Base-by-base conservation (phyloP, 176 grass and related monocot species). In the Musa itinerans region DNA sequence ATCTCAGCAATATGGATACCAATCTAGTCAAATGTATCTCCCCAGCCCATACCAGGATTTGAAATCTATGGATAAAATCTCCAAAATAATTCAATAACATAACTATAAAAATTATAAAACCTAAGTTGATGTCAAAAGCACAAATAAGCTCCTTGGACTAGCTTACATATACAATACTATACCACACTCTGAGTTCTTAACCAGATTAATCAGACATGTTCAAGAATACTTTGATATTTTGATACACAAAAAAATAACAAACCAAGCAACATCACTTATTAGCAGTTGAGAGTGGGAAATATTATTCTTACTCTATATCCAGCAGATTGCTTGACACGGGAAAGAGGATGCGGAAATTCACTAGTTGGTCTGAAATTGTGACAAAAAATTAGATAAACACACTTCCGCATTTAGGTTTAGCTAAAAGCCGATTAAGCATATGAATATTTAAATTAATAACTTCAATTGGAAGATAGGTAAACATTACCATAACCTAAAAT, bases 281-380 rank as follows among this genome's bases (percentile, higher is more conserved):
- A 8, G 2, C 0, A 15, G 9, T 10, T 14, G 23, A 54, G 15
- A 26, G 53, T 1, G 12, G 10, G 53, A 10, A 16, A 12, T 16
- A 74, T 24, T 74, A 27, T 11, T 57, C 90, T 85, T 50, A 99
- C 95, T 76, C 90, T 87, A 83, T 97, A 90, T 86, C 87, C 90
- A 81, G 90, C 87, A 16, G 86, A 0, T 52, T 86, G 88, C 76
- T 92, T 97, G 51, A 97, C 93, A n/a, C 93, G 89, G 63, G 93
- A 97, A 83, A 97, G 90, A 79, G 95, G 95, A 79, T 99, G 95
- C 22, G 88, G 90, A 80, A 99, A 99, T 87, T 94, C 90, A 83
- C 86, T 92, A 71, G 95, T 99, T 65, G 95, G 90, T 81, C 95
- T 99, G 80, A 89, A 83, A 76, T 87, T 84, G 58, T 54, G 68